A percentile compares a stretch with the other conserved stretches of the same genome.
Evolutionary conservation across 1,284 basidiomycete genomes (phyloP).

Genomic region (Melampsora americana): DNA sequence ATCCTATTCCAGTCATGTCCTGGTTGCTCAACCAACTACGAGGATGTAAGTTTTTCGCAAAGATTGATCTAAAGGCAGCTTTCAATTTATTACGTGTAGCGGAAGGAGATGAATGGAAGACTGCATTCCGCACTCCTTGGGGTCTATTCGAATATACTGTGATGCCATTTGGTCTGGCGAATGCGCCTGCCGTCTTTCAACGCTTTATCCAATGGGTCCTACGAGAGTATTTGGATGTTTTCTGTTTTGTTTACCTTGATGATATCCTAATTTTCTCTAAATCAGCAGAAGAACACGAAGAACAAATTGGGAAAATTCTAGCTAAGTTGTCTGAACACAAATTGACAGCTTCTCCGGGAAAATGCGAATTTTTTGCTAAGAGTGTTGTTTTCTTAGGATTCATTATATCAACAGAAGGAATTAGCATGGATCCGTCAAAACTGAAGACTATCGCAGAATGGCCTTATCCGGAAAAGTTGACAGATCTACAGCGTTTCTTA

Average conservation of each 20-base stretch:
- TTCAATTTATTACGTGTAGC: constrained; percentile 15
- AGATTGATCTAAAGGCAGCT: constrained; percentile 12
- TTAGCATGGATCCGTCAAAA: constrained; percentile 16
- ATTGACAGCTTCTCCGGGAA: neutral
- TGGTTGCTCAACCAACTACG: neutral
- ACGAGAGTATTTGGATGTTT: neutral
- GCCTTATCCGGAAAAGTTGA: neutral
- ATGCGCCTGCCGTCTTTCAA: constrained; percentile 16
- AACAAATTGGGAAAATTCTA: constrained; percentile 6
- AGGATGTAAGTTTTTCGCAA: constrained; percentile 2
- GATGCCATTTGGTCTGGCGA: constrained; percentile 26
- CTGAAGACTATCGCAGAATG: constrained; percentile 7
- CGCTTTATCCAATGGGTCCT: neutral
- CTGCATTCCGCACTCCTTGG: constrained; percentile 15
- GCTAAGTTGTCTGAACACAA: neutral
- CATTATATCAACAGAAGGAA: neutral
- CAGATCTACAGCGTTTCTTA: neutral
- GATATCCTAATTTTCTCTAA: constrained; percentile 23
- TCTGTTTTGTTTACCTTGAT: constrained; percentile 21
- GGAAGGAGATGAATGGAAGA: neutral
- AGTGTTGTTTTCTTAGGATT: too few relatives aligned
- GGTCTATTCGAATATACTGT: constrained; percentile 24
- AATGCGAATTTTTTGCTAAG: neutral
- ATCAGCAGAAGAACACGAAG: neutral
- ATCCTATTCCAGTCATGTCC: constrained; percentile 10